These are phyloP conservation scores for Elaeis guineensis DNA, from an alignment of 176 grass and related monocot genomes.

Conservation along the genomic window DNA sequence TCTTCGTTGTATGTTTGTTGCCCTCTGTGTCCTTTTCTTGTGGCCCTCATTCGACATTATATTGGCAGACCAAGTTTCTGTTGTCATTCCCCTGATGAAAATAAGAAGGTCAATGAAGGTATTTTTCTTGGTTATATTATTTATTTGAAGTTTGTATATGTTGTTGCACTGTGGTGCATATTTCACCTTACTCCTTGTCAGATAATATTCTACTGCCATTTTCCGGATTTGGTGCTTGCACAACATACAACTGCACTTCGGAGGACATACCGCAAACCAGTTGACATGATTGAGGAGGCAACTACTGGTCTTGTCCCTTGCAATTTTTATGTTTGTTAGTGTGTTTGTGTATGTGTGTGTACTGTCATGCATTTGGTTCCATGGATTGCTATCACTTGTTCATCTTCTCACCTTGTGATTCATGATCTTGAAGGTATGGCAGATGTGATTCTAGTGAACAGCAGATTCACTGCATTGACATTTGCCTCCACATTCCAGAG, in stretches of 20 bases:
- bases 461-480: conserved; percentile 79
- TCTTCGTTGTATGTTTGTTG: conserved; percentile 90
- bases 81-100: conserved; percentile 85
- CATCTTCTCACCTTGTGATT: not conserved
- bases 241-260: conserved; percentile 78
- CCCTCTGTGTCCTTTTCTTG: conserved; percentile 65
- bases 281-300: conserved; percentile 72
- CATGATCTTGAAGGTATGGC: conserved; percentile 56
- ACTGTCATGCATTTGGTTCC: too few relatives aligned
- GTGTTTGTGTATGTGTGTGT: too few relatives aligned
- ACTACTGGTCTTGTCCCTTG: conserved; percentile 59
- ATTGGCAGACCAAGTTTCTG: conserved; percentile 57
- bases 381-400: too few relatives aligned
- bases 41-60: conserved; percentile 69
- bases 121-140: conserved; percentile 4
- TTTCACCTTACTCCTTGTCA: conserved; percentile 12
- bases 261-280: conserved; percentile 77
- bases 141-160: too few relatives aligned
- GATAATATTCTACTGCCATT: conserved; percentile 92
- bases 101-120: conserved; percentile 62
- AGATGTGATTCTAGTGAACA: conserved; percentile 92
- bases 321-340: not conserved
- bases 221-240: conserved; percentile 84
- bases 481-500: conserved; percentile 62
- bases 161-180: not conserved